Base-by-base conservation (phyloP, 148 eudicot species). In the Drosera capensis region DNA sequence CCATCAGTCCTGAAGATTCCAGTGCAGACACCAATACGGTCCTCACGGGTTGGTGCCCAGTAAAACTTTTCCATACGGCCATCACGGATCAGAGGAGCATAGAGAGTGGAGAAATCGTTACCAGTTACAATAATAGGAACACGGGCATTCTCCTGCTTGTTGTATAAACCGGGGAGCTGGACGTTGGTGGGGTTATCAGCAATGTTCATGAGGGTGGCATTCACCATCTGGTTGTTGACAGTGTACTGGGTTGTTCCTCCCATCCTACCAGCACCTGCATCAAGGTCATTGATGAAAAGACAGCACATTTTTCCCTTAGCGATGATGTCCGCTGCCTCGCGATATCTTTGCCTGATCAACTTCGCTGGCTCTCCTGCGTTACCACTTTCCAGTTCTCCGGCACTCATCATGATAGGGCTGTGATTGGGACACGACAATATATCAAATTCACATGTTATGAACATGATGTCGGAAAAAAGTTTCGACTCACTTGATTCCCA, bases 51-150 rank as follows among this genome's bases (percentile, higher is more conserved):
- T 1, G 95, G 95, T 0, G 95, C 93, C 95, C 95, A 86, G 71
- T 86, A 86, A 66, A 81, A 86, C 66, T 86, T 86, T 77, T 86
- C 96, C 96, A 86, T 86, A 81, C 96, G 96, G 20, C 96, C 96
- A 56, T 86, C 96, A 71, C 96, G 96, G 67, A 86, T 86, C 20
- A 86, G 77, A 0, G 96, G 96, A 23, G 96, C 96, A 28, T 86
- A 86, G 48, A 86, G 35, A 22, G 96, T 86, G 0, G 96, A 86
- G 68, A 86, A 86, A 31, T 86, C 96, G 59, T 86, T 86, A 38
- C 96, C 96, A 4, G 96, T 86, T 61, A 81, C 93, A 14, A 86
- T 60, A 52, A 86, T 86, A 14, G 96, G 96, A 8, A 86, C 96
- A 25, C 96, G 86, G 5, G 80, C 65, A 40, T 81, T 86, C 41